Conservation (phyloP, 805 yeast genomes). For the Cyberlindnera mrakii region DNA sequence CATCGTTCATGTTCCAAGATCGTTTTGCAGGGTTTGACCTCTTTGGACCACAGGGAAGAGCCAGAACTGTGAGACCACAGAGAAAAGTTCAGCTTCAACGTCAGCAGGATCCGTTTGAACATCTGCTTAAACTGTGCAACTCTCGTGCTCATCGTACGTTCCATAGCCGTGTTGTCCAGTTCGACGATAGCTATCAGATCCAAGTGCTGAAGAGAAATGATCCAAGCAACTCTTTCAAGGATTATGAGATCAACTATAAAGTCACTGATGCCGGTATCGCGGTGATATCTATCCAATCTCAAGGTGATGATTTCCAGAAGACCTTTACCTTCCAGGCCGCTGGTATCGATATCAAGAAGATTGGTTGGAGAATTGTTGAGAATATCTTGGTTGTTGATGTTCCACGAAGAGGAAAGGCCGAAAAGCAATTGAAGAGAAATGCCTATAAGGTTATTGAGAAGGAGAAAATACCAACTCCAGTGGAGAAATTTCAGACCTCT, state of each 20-base stretch:
- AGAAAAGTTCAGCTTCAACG: background rate
- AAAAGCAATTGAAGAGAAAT: background rate
- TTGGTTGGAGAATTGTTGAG: conserved; percentile 13
- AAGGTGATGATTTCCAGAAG: conserved; percentile 14
- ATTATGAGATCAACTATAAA: conserved; percentile 14
- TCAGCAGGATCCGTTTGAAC: background rate
- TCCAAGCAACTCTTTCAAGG: conserved; percentile 9
- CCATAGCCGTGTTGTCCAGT: conserved; percentile 4
- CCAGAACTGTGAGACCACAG: background rate
- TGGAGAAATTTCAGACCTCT: no score
- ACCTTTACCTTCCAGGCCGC: conserved; percentile 10
- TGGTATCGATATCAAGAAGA: conserved; percentile 8
- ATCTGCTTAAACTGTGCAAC: background rate
- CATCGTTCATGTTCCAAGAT: conserved; percentile 2
- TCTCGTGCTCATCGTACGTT: background rate
- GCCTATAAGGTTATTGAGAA: background rate
- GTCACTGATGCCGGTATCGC: conserved; percentile 2
- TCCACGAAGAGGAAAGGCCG: conserved; percentile 7
- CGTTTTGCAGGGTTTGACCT: background rate
- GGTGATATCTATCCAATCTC: conserved; percentile 10
- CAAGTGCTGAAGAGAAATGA: conserved; percentile 14
- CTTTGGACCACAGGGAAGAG: conserved; percentile 1
- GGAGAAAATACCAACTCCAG: background rate
- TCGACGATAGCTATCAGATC: conserved; percentile 6
- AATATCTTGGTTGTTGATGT: conserved; percentile 10